Evolutionary conservation across 345 rosid genomes (phyloP).

Genomic region (Zanthoxylum bungeanum): DNA sequence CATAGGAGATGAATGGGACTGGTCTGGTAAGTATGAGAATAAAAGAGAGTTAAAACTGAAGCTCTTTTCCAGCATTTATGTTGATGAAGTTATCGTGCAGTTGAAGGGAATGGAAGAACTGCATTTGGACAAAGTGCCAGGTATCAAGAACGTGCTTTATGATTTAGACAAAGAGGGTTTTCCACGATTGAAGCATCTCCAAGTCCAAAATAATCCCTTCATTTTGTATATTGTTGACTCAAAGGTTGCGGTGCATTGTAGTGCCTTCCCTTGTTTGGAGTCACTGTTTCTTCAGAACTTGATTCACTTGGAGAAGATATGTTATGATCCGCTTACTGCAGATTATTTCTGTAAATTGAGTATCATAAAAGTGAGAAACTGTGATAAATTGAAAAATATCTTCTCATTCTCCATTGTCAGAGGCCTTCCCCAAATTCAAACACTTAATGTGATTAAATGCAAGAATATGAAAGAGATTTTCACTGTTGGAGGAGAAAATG

Average conservation of each 20-base stretch:
- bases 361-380: conserved; percentile 12
- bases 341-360: conserved; percentile 7
- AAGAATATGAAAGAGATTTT: not conserved
- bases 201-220: not conserved
- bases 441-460: conserved; percentile 8
- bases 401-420: conserved; percentile 17
- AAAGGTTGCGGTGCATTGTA: not conserved
- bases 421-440: conserved; percentile 4
- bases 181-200: not conserved
- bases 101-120: not conserved
- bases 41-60: conserved; percentile 17
- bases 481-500: conserved; percentile 11
- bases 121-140: not conserved
- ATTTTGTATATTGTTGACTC: not conserved
- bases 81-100: not conserved
- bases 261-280: conserved; percentile 1
- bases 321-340: not conserved
- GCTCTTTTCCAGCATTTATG: not conserved
- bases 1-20: conserved; percentile 16
- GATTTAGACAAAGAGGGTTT: not conserved
- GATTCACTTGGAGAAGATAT: conserved; percentile 18
- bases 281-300: conserved; percentile 13
- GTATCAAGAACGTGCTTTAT: not conserved
- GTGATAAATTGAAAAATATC: conserved; percentile 18
- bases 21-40: not conserved